Percentiles rank a stretch among this genome's conserved stretches.
phyloP scores from a whole-genome alignment of 495 filamentous ascomycete genomes.

The Parathielavia appendiculata region DNA sequence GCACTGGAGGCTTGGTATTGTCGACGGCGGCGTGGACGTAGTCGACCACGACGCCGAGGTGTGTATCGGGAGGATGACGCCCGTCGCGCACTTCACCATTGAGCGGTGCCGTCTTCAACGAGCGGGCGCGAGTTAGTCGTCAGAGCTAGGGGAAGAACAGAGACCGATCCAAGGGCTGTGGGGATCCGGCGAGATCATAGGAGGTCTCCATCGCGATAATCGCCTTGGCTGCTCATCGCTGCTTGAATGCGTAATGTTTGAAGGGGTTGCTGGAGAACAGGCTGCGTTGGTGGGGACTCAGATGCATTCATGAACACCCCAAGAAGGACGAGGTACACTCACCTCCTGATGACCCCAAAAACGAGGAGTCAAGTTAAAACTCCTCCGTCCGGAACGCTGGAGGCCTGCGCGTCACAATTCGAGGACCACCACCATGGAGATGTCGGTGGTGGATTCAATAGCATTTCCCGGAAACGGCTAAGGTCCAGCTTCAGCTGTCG shows the following conservation, averaged over 20 bases:
- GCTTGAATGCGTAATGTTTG: slow-evolving; percentile 57
- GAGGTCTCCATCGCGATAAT: slow-evolving; percentile 54
- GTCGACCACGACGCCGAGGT: slow-evolving; percentile 44
- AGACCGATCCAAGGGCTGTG: slow-evolving; percentile 43
- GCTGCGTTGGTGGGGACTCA: no score
- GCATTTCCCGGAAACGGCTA: no score
- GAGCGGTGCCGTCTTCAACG: slow-evolving; percentile 50
- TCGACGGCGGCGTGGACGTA: slow-evolving; percentile 17
- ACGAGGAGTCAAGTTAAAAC: no score
- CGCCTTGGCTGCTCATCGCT: slow-evolving; percentile 48
- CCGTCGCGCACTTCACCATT: slow-evolving; percentile 58
- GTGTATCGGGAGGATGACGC: slow-evolving; percentile 53
- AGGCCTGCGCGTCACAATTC: not conserved
- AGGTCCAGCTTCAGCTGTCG: no score
- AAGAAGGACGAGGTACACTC: no score
- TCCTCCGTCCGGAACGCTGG: no score
- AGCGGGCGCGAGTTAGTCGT: slow-evolving; percentile 39
- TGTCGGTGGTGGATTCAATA: no score
- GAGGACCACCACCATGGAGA: no score
- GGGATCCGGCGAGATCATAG: slow-evolving; percentile 53
- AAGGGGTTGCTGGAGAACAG: slow-evolving; percentile 47
- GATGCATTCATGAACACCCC: no score
- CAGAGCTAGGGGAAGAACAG: slow-evolving; percentile 25
- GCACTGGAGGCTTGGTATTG: slow-evolving; percentile 44
- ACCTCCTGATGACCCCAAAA: no score